Conservation (phyloP, 169 alveolate genomes). For the Toxoplasma gondii region DNA sequence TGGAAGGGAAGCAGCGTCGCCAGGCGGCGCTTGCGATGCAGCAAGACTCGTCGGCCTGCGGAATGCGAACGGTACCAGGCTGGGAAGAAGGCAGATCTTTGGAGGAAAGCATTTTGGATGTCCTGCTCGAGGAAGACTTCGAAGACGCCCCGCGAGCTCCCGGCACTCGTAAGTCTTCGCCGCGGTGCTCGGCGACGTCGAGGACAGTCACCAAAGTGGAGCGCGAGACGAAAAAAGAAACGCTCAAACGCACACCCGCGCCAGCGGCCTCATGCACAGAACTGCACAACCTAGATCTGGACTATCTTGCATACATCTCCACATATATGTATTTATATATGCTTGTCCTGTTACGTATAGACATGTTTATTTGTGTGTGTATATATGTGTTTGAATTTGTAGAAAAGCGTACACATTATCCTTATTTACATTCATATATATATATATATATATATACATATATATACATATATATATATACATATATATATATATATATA, state of each 20-base stretch:
- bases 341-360: too few species aligned
- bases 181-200: too few species aligned
- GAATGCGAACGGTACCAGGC: not conserved
- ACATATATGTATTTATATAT: not conserved
- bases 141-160: not conserved
- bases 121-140: not conserved
- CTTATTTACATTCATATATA: not conserved
- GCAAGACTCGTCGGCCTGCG: not conserved
- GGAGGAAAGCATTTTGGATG: not conserved
- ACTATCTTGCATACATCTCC: too few species aligned
- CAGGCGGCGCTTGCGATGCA: not conserved
- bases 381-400: too few species aligned
- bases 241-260: too few species aligned
- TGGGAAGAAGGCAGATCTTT: not conserved
- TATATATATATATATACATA: conserved; percentile 1
- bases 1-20: not conserved
- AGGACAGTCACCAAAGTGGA: too few species aligned
- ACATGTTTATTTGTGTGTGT: too few species aligned
- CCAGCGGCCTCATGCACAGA: too few species aligned
- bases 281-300: too few species aligned
- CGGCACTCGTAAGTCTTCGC: too few species aligned
- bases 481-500: not conserved
- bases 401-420: not conserved
- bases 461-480: not conserved
- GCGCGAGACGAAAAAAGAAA: too few species aligned